Evolutionary conservation across 148 eudicot genomes (phyloP), one percentile per base, ranked within the genome.

Genomic region (Fagopyrum homotropicum): DNA sequence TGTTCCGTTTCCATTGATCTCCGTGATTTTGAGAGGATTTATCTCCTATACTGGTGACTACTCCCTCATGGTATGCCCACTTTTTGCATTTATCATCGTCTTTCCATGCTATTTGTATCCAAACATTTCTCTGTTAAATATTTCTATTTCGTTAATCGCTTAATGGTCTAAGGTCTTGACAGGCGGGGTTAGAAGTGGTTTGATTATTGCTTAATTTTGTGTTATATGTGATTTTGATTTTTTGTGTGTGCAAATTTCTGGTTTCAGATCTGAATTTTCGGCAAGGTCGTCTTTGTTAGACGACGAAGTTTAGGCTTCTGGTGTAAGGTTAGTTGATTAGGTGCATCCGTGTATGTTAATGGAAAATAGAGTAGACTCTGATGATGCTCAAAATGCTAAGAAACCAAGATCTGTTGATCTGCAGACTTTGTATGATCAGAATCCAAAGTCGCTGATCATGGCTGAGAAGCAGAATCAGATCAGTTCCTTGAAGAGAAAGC

Each of bases 371-470:
- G 74, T 49, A 72, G 51, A 72, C 80, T 75, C 79, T 72, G 77
- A 80, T 75, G 85, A 85, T 72, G 74, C 60, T 80, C 84, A 82
- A 69, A 82, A 61, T 82, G 85, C 79, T 29, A 83, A 80, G 79
- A 87, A 84, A 81, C 75, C 83, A 45, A 80, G 81, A 82, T 86
- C 88, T 45, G 80, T 92, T 84, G 97, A 86, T 79, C 57, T 84
- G 69, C 83, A 86, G 77, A 88, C 81, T 73, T 60, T 82, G 49
- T 88, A 85, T 77, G 70, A 77, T 68, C 63, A 77, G 54, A 83
- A 77, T 75, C 64, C 87, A 1, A 74, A 75, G 83, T 82, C n/a
- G 79, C 73, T 81, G 10, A 29, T 61, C 43, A 57, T 49, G 50
- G 69, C 45, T 64, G 75, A 78, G 73, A 79, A 84, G 79, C 79